Evolutionary conservation across 768 basidiomycete genomes (phyloP), one percentile per base, ranked within the genome.

Genomic region (Tubosaeta sp.): DNA sequence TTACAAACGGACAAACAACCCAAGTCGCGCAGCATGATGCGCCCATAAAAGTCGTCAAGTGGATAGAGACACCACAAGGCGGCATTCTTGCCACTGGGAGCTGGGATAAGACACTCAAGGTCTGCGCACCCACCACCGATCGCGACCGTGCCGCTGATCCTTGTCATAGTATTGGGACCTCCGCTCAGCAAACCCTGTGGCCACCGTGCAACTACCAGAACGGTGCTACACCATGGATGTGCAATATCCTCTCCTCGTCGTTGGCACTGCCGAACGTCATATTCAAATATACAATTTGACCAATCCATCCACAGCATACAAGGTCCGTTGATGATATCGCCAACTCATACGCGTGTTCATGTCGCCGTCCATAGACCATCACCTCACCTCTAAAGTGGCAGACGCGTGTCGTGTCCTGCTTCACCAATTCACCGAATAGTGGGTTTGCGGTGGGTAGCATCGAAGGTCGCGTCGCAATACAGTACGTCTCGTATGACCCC

Each of bases 21-120:
- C 92, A 95, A 65, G 86, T 97, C 44, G 93, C 91, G 17, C 88
- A 87, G 55, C 94, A 97, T 56, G 93, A 97, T 66, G 90, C 85
- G 43, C 90, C 90, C 11, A 83, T 95, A 62, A 90, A 85, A 68
- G 84, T 81, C 52, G 85, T 92, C 35, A 79, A 83, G 49, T 94
- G 87, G 83, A 76, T 92, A 48, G 88, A 94, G 55, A 80, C 85
- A 6, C 84, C 83, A 19, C 81, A 80, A 55, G 80, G 80, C 33
- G 82, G 89, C 13, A 83, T 95, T 56, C 75, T 95, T 17, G 91
- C 86, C 12, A 97, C 95, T 1, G 97, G 94, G 10, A 93, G 92
- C 48, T 99, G 97, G 97, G 95, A 99, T 70, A 95, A 95, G 72
- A 95, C 91, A 2, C 71, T 98, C 65, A 95, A 94, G 78, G 95